phyloP scores from a whole-genome alignment of 169 alveolate species.

The Babesia ovata region DNA sequence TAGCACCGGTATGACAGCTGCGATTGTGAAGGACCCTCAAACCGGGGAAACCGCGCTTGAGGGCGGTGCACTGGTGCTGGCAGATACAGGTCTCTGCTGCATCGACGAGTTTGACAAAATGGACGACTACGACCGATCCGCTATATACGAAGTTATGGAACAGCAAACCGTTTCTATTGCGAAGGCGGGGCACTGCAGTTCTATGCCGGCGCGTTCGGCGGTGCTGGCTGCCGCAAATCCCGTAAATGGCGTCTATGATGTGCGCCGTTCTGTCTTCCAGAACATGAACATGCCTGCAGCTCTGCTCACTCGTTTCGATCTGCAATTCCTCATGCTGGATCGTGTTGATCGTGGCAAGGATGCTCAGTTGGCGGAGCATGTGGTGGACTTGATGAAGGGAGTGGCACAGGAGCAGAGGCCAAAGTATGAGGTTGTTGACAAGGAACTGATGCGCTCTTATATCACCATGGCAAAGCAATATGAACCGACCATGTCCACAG shows the following conservation, averaged over 20 bases:
- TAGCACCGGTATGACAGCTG: conserved; percentile 99
- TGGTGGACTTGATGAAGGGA: conserved; percentile 88
- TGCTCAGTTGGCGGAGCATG: conserved; percentile 89
- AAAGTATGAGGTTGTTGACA: conserved; percentile 71
- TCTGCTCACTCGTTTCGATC: conserved; percentile 92
- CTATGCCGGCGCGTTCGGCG: conserved; percentile 81
- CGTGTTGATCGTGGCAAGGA: conserved; percentile 87
- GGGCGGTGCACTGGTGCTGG: conserved; percentile 98
- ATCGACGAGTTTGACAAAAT: conserved; percentile 98
- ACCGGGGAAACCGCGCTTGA: conserved; percentile 92
- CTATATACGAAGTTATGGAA: conserved; percentile 98
- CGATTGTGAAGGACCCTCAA: conserved; percentile 93
- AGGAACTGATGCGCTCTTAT: conserved; percentile 85
- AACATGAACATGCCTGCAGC: conserved; percentile 98
- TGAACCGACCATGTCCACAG: conserved; percentile 76
- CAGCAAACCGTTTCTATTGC: conserved; percentile 98
- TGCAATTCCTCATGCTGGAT: conserved; percentile 87
- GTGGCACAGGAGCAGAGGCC: conserved; percentile 69
- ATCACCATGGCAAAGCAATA: conserved; percentile 87
- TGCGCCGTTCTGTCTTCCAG: conserved; percentile 85
- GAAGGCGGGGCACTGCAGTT: conserved; percentile 92
- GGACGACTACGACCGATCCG: conserved; percentile 97
- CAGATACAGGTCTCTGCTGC: conserved; percentile 97
- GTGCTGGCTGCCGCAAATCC: conserved; percentile 99
- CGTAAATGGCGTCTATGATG: conserved; percentile 93